A percentile compares a stretch with the other conserved stretches of the same genome.
phyloP scores from a whole-genome alignment of 176 grass and related monocot species.

The Neostapfia colusana region DNA sequence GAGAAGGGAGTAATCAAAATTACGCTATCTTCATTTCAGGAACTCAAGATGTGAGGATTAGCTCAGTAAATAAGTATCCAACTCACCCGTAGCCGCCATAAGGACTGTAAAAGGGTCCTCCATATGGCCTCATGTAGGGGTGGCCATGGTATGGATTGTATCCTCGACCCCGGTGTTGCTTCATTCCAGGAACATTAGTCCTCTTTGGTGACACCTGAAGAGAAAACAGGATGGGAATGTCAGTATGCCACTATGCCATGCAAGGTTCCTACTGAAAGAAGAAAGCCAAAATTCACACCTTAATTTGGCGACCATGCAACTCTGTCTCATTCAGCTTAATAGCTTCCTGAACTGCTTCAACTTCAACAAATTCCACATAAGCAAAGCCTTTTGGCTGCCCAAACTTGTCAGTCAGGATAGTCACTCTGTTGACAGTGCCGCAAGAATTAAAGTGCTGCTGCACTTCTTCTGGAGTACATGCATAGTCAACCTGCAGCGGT shows the following conservation, averaged over 20 bases:
- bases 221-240: constrained; percentile 13
- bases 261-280: not conserved
- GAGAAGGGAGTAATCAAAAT: not conserved
- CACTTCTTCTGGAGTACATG: constrained; percentile 83
- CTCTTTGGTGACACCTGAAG: constrained; percentile 65
- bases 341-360: constrained; percentile 75
- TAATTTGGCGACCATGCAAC: constrained; percentile 69
- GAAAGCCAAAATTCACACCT: constrained; percentile 31
- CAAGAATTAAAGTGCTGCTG: constrained; percentile 88
- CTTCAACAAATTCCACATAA: constrained; percentile 81
- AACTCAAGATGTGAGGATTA: not conserved
- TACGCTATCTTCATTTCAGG: not conserved
- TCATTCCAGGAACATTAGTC: constrained; percentile 77
- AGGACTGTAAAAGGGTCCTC: constrained; percentile 55
- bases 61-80: not conserved
- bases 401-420: constrained; percentile 79
- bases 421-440: constrained; percentile 80
- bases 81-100: constrained; percentile 74
- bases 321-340: constrained; percentile 70
- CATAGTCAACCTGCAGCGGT: constrained; percentile 71
- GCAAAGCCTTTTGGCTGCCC: constrained; percentile 87
- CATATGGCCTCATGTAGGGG: constrained; percentile 65
- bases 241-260: not conserved
- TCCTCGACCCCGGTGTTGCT: constrained; percentile 59
- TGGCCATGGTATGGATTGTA: constrained; percentile 63